Conservation (phyloP, 2,329 filamentous ascomycete genomes). For the Aspergillus sp. region DNA sequence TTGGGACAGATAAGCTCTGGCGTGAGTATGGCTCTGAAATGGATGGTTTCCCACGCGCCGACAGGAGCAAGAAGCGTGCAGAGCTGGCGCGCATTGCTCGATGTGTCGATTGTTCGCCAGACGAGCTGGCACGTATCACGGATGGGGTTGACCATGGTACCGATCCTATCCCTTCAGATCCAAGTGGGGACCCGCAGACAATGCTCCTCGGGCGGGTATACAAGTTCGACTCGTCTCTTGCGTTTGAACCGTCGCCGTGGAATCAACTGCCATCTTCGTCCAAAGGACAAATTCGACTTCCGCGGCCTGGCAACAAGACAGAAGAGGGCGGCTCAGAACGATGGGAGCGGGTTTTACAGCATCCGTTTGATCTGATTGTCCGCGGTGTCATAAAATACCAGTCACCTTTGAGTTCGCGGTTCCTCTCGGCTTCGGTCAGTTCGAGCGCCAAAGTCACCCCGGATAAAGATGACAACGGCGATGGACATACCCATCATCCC, state of each 20-base stretch:
- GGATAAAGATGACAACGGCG: constrained; percentile 21
- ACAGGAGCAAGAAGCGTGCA: constrained; percentile 24
- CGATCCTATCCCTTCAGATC: constrained; percentile 53
- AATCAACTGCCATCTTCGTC: constrained; percentile 63
- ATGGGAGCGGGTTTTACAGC: constrained; percentile 83
- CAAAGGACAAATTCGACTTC: constrained; percentile 72
- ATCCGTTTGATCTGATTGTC: constrained; percentile 89
- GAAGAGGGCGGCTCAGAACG: constrained; percentile 70
- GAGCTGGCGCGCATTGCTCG: constrained; percentile 20
- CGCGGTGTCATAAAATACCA: constrained; percentile 83
- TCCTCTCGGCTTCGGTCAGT: constrained; percentile 43
- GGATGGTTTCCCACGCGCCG: constrained; percentile 22
- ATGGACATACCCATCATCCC: constrained; percentile 9
- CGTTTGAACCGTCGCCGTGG: constrained; percentile 84
- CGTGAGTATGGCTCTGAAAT: constrained; percentile 23
- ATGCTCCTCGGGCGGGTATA: constrained; percentile 87
- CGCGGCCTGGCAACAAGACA: constrained; percentile 79
- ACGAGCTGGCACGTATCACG: constrained; percentile 7
- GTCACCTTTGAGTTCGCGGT: constrained; percentile 50
- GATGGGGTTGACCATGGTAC: constrained; percentile 47
- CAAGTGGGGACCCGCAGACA: constrained; percentile 59
- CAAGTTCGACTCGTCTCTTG: constrained; percentile 76
- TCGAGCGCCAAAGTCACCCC: constrained; percentile 35
- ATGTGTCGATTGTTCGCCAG: constrained; percentile 5
- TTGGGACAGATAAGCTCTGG: constrained; percentile 51